Evolutionary conservation across 495 filamentous ascomycete genomes (phyloP), one percentile per base, ranked within the genome.

Genomic region (Aspergillus taichungensis): DNA sequence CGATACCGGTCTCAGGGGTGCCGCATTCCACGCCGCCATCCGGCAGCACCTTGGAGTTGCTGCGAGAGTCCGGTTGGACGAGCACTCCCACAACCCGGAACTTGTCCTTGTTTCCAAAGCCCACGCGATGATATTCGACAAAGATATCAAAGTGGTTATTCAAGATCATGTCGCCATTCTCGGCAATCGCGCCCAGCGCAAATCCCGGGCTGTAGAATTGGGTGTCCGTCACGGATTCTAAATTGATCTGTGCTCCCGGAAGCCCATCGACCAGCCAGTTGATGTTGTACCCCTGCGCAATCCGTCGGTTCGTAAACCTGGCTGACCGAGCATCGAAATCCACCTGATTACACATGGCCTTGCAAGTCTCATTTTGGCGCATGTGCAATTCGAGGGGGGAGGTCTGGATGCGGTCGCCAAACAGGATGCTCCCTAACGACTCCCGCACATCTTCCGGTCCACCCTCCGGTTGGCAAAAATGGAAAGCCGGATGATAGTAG

Each of bases 241-340:
- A 61, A 47, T 84, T 81, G 51, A 81, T 66, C 55, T 92, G 85
- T 18, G 87, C 94, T 5, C 87, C 92, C 3, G 92, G 92, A 34
- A 98, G 71, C 8, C 94, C 92, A 62, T 98, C 92, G 6, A 97
- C 79, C 41, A 97, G 66, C 88, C 90, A 96, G 67, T 98, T 95
- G 59, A 96, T 71, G 55, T 90, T 85, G 62, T 88, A 94, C 24
- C 80, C 83, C 56, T 90, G 78, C 55, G 64, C 68, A 56, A 98
- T 96, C 51, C 80, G 76, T 50, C 73, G 70, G 59, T 95, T 94
- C 28, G 92, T 83, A 46, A 91, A 97, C 35, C 78, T 71, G 18
- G 88, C 82, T 31, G 79, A 77, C 30, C 68, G 67, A n/a, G 75
- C 60, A 40, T 85, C 76, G 51, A 89, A 94, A 28, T 67, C 76